phyloP scores from a whole-genome alignment of 2,329 filamentous ascomycete species.

The Apiospora malaysiana region DNA sequence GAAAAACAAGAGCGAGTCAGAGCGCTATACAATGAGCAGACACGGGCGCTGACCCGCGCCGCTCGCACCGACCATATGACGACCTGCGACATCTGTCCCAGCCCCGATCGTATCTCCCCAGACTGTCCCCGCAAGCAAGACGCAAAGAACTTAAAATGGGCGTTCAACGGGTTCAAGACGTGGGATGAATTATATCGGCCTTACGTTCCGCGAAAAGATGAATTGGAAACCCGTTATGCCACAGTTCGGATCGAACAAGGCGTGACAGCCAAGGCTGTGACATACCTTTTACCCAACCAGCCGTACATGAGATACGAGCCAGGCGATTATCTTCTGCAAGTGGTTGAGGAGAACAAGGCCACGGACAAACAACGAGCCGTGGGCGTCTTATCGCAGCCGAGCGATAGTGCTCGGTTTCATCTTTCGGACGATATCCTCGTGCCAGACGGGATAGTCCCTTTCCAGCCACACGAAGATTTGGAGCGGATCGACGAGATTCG shows the following conservation, averaged over 20 bases:
- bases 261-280: neutral
- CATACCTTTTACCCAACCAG: neutral
- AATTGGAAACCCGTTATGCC: neutral
- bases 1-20: neutral
- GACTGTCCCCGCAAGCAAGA: neutral
- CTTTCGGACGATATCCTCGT: neutral
- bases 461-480: neutral
- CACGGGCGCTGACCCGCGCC: neutral
- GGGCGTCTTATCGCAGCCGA: neutral
- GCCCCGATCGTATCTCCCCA: neutral
- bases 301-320: constrained; percentile 16
- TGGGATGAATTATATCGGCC: neutral
- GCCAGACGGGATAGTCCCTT: constrained; percentile 9
- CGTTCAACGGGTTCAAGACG: neutral
- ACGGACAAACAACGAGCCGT: neutral
- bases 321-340: constrained; percentile 1
- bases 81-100: neutral
- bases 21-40: neutral
- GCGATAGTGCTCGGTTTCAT: too few relatives aligned
- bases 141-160: neutral
- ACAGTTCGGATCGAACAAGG: neutral
- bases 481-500: neutral
- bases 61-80: neutral
- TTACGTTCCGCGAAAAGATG: neutral
- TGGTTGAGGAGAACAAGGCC: neutral